Percentiles rank a stretch among this genome's conserved stretches.
These are phyloP conservation scores for Peronospora farinosa DNA, from an alignment of 352 stramenopile genomes.

Conservation along the genomic window DNA sequence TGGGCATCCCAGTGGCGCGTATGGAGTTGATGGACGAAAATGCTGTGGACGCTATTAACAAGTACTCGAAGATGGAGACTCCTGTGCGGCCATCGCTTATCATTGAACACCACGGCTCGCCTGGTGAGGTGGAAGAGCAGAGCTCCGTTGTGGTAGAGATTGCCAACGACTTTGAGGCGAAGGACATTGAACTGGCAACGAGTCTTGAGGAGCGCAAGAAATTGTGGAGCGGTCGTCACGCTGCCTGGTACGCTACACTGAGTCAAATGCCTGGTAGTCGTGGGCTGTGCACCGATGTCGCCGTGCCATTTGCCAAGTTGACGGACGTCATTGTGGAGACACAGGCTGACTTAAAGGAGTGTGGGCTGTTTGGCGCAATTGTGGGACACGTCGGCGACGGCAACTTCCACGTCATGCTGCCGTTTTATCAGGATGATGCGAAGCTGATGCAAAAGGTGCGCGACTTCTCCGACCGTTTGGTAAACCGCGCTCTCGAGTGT, in stretches of 20 bases:
- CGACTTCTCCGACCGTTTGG: conserved; percentile 82
- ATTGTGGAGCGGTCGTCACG: conserved; percentile 77
- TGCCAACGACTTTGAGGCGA: conserved; percentile 75
- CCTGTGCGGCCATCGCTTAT: conserved; percentile 87
- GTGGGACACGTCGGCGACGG: conserved; percentile 92
- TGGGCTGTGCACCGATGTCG: conserved; percentile 93
- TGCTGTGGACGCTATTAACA: conserved; percentile 76
- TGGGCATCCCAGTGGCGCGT: conserved; percentile 79
- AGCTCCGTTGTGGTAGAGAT: conserved; percentile 81
- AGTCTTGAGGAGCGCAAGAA: conserved; percentile 71
- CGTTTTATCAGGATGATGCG: conserved; percentile 81
- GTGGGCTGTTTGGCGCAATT: conserved; percentile 87
- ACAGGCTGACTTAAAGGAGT: conserved; percentile 84
- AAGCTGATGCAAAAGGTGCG: conserved; percentile 83
- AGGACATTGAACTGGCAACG: conserved; percentile 75
- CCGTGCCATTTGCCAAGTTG: conserved; percentile 92
- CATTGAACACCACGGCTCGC: conserved; percentile 90
- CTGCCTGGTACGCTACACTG: conserved; percentile 83
- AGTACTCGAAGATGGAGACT: conserved; percentile 79
- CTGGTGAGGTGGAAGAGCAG: conserved; percentile 83
- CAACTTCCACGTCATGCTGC: conserved; percentile 98
- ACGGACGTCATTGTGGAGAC: conserved; percentile 91
- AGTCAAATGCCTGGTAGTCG: conserved; percentile 75
- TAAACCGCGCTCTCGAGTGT: conserved; percentile 76
- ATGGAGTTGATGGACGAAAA: conserved; percentile 87